These are phyloP conservation scores for Pseudogymnoascus sp. DNA, from an alignment of 2,329 filamentous ascomycete genomes.

Conservation along the genomic window DNA sequence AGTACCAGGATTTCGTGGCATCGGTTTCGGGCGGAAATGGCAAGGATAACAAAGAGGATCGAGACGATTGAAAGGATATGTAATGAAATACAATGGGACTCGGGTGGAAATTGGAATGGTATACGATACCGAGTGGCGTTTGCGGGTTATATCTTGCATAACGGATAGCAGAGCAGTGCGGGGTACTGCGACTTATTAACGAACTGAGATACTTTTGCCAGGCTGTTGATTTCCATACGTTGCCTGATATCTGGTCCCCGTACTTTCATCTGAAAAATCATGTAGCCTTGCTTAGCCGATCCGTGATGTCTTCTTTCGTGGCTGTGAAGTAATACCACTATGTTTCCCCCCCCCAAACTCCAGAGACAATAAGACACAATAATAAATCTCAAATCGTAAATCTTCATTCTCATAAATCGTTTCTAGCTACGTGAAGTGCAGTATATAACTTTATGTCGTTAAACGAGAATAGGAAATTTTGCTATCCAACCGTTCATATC, in stretches of 20 bases:
- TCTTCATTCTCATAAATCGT: conserved; percentile 6
- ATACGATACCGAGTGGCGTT: conserved; percentile 5
- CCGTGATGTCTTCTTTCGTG: background rate
- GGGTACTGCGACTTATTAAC: background rate
- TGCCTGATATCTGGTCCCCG: background rate
- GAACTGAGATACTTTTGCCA: background rate
- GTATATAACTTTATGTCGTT: background rate
- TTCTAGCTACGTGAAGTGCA: background rate
- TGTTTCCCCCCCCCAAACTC: background rate
- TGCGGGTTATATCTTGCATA: background rate
- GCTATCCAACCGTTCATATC: background rate
- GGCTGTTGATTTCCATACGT: background rate
- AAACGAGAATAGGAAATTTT: background rate
- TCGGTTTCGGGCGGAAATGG: conserved; percentile 24
- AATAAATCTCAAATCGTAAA: background rate
- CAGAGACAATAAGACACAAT: background rate
- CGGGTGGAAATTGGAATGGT: background rate
- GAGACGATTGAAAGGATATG: background rate
- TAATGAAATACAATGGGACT: background rate
- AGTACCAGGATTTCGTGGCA: conserved; percentile 81
- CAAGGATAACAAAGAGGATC: conserved; percentile 20
- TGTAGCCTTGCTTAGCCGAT: no score
- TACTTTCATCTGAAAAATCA: no score
- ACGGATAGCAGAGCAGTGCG: background rate
- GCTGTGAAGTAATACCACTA: no score